Conservation (phyloP, 2,329 filamentous ascomycete species). For the Colletotrichum abscissum region DNA sequence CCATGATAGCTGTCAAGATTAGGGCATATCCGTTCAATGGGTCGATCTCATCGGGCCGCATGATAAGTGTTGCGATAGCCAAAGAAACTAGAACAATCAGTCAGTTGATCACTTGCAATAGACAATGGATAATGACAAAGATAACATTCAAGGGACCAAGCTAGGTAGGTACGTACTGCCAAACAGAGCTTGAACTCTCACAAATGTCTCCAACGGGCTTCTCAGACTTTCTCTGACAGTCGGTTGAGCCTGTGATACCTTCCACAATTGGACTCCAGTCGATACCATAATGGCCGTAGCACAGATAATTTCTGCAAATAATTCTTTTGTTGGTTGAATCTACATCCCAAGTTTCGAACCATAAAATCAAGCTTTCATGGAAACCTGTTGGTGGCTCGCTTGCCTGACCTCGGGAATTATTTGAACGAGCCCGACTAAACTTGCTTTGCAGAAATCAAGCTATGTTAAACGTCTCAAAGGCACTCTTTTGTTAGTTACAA, state of each 20-base stretch:
- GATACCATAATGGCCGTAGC: background rate
- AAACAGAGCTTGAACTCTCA: background rate
- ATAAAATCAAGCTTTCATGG: no score
- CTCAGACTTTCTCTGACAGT: background rate
- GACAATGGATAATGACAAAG: no score
- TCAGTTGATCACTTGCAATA: no score
- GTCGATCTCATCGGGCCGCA: background rate
- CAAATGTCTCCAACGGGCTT: background rate
- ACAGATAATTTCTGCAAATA: background rate
- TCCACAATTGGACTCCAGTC: background rate
- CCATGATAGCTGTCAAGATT: background rate
- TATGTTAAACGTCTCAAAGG: no score
- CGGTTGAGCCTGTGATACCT: background rate
- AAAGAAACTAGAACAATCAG: background rate
- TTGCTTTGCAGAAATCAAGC: no score
- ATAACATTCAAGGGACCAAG: no score
- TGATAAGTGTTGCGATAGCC: background rate
- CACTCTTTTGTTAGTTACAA: no score
- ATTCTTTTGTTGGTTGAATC: no score
- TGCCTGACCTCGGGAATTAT: no score
- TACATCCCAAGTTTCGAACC: no score
- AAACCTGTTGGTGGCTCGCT: no score
- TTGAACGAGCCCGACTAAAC: no score
- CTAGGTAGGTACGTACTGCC: background rate
- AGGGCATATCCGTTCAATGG: background rate